These are phyloP conservation scores for Apiospora marii DNA, from an alignment of 2,329 filamentous ascomycete genomes.

Conservation along the genomic window DNA sequence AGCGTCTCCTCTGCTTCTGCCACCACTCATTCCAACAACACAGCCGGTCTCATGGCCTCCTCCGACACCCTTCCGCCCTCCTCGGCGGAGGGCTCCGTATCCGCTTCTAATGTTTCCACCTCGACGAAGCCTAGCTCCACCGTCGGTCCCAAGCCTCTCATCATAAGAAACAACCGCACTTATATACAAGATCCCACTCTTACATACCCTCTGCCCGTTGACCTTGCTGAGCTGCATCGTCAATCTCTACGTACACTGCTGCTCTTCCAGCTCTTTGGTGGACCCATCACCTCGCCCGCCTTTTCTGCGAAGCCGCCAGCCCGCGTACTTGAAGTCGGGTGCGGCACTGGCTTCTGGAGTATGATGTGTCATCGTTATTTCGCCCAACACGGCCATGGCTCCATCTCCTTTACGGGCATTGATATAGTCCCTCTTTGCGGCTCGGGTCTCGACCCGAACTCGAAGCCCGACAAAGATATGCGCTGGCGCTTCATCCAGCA, in stretches of 20 bases:
- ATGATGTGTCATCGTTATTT: conserved; percentile 87
- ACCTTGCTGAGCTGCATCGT: conserved; percentile 85
- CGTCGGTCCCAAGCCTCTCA: conserved; percentile 60
- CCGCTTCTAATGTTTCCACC: conserved; percentile 37
- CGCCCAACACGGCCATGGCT: conserved; percentile 68
- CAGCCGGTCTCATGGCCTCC: conserved; percentile 54
- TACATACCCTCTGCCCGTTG: conserved; percentile 86
- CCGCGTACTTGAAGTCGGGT: conserved; percentile 85
- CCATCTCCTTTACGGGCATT: conserved; percentile 81
- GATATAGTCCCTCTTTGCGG: conserved; percentile 78
- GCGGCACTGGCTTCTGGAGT: conserved; percentile 90
- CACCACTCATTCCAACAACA: conserved; percentile 48
- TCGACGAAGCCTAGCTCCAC: conserved; percentile 34
- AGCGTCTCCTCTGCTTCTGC: conserved; percentile 57
- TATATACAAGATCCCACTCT: conserved; percentile 79
- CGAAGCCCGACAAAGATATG: conserved; percentile 74
- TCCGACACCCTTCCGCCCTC: conserved; percentile 52
- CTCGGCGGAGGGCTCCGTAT: conserved; percentile 50
- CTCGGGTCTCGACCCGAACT: conserved; percentile 44
- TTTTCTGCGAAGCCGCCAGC: conserved; percentile 73
- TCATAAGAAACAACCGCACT: conserved; percentile 79
- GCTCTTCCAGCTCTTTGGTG: conserved; percentile 81
- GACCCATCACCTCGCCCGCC: conserved; percentile 76
- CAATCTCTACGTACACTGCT: conserved; percentile 86
- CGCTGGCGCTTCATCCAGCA: conserved; percentile 91